Evolutionary conservation across 2,329 filamentous ascomycete genomes (phyloP), one percentile per base, ranked within the genome.

Genomic region (Blastomyces percursus): DNA sequence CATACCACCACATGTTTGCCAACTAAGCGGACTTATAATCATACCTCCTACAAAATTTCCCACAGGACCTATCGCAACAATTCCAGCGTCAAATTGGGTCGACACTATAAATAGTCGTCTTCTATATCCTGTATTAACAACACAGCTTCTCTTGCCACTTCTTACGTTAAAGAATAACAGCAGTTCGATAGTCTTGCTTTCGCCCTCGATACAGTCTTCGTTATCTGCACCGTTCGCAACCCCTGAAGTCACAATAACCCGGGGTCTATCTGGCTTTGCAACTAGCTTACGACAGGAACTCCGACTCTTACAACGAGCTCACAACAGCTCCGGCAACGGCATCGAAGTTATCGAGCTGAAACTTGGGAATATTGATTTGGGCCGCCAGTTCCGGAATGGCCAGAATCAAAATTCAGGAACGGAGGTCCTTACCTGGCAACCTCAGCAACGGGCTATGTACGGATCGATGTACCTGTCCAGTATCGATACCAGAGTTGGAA

Each of bases 51-150:
- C 88, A 30, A 86, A 88, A 71, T 95, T 92, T 74, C 88, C 90
- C 60, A 87, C 88, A 32, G 90, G 89, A 3, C 89, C 90, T 24
- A 88, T 97, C 65, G 90, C 91, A 65, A 92, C 90, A 3, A 87
- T 96, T 64, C 86, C 90, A 7, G 86, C 90, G 0, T 89, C 90
- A 38, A 87, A 85, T 69, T 94, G 96, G 79, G 90, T 90, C 66
- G 91, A 96, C 71, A 87, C 91, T 42, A 86, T 97, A 74, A 96
- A 96, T 75, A 93, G 91, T 19, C 92, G 96, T 71, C 83, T 99
- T 14, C 82, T 97, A 61, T 89, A 91, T 63, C 93, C 93, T 1
- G 91, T 97, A 67, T 83, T 96, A 60, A 91, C 89, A 5, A 87
- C 92, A 48, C 92, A 96, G 76, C 84, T 90, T 61, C 94, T 97